Conservation (phyloP, 805 yeast genomes). For the Candida tallmaniae region DNA sequence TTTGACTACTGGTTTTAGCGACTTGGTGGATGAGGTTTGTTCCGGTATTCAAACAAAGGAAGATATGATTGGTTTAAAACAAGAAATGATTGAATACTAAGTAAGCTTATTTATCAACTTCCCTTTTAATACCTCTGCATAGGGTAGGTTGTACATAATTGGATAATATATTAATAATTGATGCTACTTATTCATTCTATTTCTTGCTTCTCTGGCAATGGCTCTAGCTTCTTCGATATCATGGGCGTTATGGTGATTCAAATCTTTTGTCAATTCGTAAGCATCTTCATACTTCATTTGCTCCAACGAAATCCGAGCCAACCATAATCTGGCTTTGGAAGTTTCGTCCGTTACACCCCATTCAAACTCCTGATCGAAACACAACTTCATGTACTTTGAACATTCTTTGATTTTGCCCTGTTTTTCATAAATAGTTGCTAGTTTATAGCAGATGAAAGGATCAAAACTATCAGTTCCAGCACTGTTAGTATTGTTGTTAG, state of each 20-base stretch:
- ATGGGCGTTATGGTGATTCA: slow-evolving; percentile 66
- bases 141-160: not conserved
- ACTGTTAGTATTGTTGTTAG: not conserved
- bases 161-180: not conserved
- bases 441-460: slow-evolving; percentile 53
- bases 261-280: slow-evolving; percentile 64
- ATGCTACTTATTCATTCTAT: slow-evolving; percentile 32
- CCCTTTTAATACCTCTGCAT: not conserved
- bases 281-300: slow-evolving; percentile 62
- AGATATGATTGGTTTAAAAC: slow-evolving; percentile 24
- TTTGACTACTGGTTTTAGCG: slow-evolving; percentile 19
- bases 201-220: slow-evolving; percentile 73
- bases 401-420: slow-evolving; percentile 51
- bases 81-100: slow-evolving; percentile 6
- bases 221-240: slow-evolving; percentile 87
- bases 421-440: slow-evolving; percentile 65
- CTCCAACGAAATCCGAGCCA: slow-evolving; percentile 64
- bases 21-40: slow-evolving; percentile 20
- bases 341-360: slow-evolving; percentile 72
- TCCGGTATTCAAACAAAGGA: slow-evolving; percentile 15
- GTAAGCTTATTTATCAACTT: too few relatives aligned
- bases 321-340: slow-evolving; percentile 79
- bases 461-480: slow-evolving; percentile 17
- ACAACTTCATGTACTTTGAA: slow-evolving; percentile 57
- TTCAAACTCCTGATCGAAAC: slow-evolving; percentile 59